Base-by-base conservation (phyloP, 129 eudicot species). In the Glebionis coronaria region DNA sequence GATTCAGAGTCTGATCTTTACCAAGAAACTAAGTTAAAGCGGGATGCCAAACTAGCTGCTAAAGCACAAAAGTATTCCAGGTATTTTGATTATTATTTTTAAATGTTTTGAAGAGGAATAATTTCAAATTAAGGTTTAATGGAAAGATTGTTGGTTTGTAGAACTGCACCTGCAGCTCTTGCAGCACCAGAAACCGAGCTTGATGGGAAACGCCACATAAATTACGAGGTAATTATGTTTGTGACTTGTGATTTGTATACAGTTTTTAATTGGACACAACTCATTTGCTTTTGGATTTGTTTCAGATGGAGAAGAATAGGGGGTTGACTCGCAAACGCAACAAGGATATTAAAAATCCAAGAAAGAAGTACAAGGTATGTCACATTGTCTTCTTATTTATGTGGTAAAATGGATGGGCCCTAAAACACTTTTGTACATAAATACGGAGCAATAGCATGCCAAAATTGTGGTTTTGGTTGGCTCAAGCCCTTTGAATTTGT, bases 281-380 rank as follows among this genome's bases (percentile, higher is more conserved):
- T 51, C 6, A 51, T 6, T 9, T 57, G 10, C 7, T 61, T 68
- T 47, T 67, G 68, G 25, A 57, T 20, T 52, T 12, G 25, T 5
- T 68, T 31, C 79, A 88, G 98, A 93, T 93, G 61, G 95, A 88
- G 80, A 93, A 88, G 78, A 93, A 93, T 60, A 86, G 90, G 64
- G 98, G 98, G 29, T 75, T 93, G 64, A 93, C 97, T 40, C 98
- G 92, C 50, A 21, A 69, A 2, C 25, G 25, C 25, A 23, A 23
- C 2, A 23, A 23, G 25, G 25, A 23, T 23, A 23, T 23, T 23
- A 23, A 23, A 23, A 23, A 23, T 23, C 25, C 25, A 23, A 23
- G 25, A 23, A 23, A 23, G 25, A 23, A 23, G 25, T 2, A 23
- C 25, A 23, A 23, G 25, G 25, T 23, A 23, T 23, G 25, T 23